Conservation (phyloP, 2,329 filamentous ascomycete genomes). For the Cytospora mali region DNA sequence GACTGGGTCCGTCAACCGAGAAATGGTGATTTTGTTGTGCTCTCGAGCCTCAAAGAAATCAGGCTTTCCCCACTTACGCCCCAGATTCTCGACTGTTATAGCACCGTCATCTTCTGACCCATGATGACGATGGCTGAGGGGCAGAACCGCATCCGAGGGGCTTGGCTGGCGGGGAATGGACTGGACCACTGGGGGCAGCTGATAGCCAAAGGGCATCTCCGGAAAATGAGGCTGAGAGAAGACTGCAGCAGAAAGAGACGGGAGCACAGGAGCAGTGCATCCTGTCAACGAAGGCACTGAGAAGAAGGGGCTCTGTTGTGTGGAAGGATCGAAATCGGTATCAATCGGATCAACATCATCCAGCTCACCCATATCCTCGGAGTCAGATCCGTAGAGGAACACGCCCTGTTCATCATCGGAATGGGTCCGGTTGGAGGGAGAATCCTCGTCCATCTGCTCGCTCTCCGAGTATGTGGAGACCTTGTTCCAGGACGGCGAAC, state of each 20-base stretch:
- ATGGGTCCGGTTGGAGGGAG: not conserved
- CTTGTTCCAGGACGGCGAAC: conserved; percentile 22
- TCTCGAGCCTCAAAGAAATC: conserved; percentile 36
- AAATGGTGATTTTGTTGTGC: conserved; percentile 31
- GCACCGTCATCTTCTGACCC: conserved; percentile 4
- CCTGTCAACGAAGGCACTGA: not conserved
- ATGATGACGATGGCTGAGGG: conserved; percentile 7
- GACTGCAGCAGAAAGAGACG: conserved; percentile 7
- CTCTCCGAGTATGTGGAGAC: conserved; percentile 12
- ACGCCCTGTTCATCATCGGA: conserved; percentile 17
- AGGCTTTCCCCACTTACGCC: conserved; percentile 32
- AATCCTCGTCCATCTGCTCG: conserved; percentile 14
- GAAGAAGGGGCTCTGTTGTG: not conserved
- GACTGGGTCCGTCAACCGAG: not conserved
- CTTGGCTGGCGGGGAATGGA: conserved; percentile 19
- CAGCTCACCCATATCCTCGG: conserved; percentile 6
- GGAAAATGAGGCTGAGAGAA: not conserved
- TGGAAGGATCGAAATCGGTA: not conserved
- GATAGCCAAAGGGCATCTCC: not conserved
- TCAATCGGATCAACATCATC: conserved; percentile 4
- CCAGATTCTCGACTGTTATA: conserved; percentile 25
- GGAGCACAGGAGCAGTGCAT: not conserved
- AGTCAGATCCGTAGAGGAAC: conserved; percentile 16
- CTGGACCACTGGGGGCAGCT: conserved; percentile 5
- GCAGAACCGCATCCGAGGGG: conserved; percentile 29